Evolutionary conservation across 1,139 yeast species (phyloP), one percentile per base, ranked within the genome.

Genomic region (Lodderomyces margitis): DNA sequence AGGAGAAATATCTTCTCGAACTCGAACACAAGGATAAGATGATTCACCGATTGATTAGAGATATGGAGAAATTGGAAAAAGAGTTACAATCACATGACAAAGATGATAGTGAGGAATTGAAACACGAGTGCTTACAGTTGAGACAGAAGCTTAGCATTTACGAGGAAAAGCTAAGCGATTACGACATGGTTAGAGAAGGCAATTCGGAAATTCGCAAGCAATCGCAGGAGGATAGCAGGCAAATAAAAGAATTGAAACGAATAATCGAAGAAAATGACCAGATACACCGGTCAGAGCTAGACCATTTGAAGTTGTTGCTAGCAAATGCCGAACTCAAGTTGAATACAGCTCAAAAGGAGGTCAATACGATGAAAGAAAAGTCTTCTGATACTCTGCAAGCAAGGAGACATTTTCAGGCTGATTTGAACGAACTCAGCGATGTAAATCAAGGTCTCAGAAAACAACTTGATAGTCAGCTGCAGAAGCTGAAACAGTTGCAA

Each of bases 21-120:
- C 16, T 41, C 14, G 25, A 39, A 6, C 38, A 35, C n/a, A 32
- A 43, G 23, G 38, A 39, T 12, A 21, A 25, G n/a, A 31, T 40
- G 14, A 24, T 42, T 3, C 27, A 33, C 2, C 33, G 36, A 5
- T 28, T 43, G 20, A 34, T 35, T 7, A 25, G 19, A 8, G 34
- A 33, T 20, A 21, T 27, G 33, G 45, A 41, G 20, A 28, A 34
- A 11, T 11, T 21, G 10, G 37, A 25, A 14, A 23, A 16, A 9
- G 28, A 36, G 6, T 36, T 24, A 7, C 11, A 12, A 25, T 25
- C 30, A 25, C 30, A 25, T 5, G 12, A 28, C 19, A 9, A 28
- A 4, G 30, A 15, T 5, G 32, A 28, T 10, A 10, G 11, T 28
- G n/a, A 9, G 5, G 19, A 28, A 6, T 32, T 32, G 17, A 32